Evolutionary conservation across 2,329 filamentous ascomycete species (phyloP), one percentile per base, ranked within the genome.

Genomic region (Aspergillus ustus): DNA sequence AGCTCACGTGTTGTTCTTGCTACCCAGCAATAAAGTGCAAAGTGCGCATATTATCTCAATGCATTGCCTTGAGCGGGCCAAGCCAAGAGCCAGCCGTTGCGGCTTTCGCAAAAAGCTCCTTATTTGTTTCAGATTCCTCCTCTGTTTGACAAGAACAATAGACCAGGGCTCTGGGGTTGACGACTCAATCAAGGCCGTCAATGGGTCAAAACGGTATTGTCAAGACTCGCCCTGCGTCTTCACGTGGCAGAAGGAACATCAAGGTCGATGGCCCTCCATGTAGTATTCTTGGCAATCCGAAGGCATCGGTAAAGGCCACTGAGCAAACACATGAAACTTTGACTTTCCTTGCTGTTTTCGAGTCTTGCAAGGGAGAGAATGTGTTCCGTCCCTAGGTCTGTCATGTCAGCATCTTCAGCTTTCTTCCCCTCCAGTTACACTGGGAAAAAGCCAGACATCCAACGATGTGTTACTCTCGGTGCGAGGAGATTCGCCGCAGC

Each of bases 401-500:
- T 40, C n/a, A 34, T 20, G 11, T 25, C 52, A 15, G 29, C 7
- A 22, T n/a, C 22, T 29, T 28, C 19, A 29, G 9, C 25, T 25
- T 25, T 53, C 46, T 22, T 17, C 19, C 19, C 7, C 20, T 37
- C n/a, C 31, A 5, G 58, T 55, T 22, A 70, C 48, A 50, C 64
- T 70, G 46, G 73, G 71, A 69, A 76, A 67, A 11, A 71, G 71
- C 79, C 79, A 81, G 40, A 81, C 70, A 63, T 75, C 80, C 52
- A 81, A 59, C 48, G 68, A 76, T 56, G 76, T 80, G 51, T 80
- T 78, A 37, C 52, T 31, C n/a, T 29, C 37, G 5, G 17, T n/a
- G 9, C 43, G 13, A 4, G 29, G 28, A 28, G 28, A 52, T 4
- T 57, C 48, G n/a, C 51, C 34, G 34, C 34, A 13, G 9, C 52